phyloP scores from a whole-genome alignment of 106 monocot species.

The Dendrobium catenatum region DNA sequence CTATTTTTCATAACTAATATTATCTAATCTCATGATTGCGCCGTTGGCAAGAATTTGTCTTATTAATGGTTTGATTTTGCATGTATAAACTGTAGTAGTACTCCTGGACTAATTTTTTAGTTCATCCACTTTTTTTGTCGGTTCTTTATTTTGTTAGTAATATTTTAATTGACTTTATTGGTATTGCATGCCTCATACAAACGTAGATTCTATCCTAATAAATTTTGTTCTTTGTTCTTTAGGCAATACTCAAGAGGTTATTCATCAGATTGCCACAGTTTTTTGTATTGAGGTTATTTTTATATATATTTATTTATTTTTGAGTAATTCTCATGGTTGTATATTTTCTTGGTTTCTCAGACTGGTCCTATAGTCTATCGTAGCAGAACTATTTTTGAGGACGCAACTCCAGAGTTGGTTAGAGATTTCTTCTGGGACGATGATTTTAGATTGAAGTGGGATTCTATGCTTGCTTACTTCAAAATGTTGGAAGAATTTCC shows the following conservation, averaged over 20 bases:
- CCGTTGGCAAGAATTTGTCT: not conserved
- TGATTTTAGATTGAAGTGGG: conserved; percentile 88
- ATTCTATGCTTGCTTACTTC: conserved; percentile 77
- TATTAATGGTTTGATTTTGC: not conserved
- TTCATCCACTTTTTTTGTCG: not conserved
- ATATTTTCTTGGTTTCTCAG: conserved; percentile 24
- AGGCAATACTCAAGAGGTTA: not conserved
- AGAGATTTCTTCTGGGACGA: conserved; percentile 99
- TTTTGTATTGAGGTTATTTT: not conserved
- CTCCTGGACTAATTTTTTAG: not conserved
- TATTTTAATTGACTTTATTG: not conserved
- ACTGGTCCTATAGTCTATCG: conserved; percentile 63
- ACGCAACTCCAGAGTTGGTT: conserved; percentile 86
- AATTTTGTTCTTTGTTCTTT: not conserved
- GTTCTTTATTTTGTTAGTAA: not conserved
- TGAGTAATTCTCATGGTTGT: not conserved
- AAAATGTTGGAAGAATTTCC: conserved; percentile 75
- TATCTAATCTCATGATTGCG: not conserved
- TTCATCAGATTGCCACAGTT: conserved; percentile 1
- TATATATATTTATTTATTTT: not conserved
- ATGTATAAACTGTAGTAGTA: not conserved
- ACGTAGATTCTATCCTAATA: not conserved
- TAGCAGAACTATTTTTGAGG: conserved; percentile 89
- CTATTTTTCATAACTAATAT: not conserved
- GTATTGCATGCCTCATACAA: not conserved